Conservation (phyloP, 768 basidiomycete species). For the Lactarius tabidus region DNA sequence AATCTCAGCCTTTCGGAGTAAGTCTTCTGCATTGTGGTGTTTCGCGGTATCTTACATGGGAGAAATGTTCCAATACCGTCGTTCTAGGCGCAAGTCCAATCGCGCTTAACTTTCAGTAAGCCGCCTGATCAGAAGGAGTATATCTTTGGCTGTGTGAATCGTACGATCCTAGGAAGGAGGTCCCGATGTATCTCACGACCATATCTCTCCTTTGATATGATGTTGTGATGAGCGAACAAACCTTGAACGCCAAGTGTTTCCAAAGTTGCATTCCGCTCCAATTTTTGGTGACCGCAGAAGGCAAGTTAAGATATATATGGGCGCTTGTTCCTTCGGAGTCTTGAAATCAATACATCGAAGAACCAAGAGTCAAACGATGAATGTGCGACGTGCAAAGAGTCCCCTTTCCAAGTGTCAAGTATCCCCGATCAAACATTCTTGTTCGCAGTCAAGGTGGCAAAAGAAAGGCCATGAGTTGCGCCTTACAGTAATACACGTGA, state of each 20-base stretch:
- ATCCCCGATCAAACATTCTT: neutral
- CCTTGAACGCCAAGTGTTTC: conserved; percentile 1
- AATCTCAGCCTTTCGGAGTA: neutral
- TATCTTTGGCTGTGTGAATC: conserved; percentile 17
- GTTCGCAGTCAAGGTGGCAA: neutral
- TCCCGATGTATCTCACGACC: conserved; percentile 5
- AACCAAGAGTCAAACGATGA: neutral
- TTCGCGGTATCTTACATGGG: neutral
- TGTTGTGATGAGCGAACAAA: conserved; percentile 25
- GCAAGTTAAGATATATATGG: neutral
- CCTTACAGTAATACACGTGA: neutral
- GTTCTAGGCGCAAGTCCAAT: neutral
- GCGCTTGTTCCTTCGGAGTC: neutral
- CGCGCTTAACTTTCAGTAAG: neutral
- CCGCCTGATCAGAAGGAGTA: conserved; percentile 11
- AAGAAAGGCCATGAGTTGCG: too few relatives aligned
- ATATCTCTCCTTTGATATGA: conserved; percentile 21
- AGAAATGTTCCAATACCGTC: neutral
- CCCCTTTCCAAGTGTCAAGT: neutral
- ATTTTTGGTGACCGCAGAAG: neutral
- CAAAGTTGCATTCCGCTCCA: conserved; percentile 3
- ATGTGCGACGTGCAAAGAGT: neutral
- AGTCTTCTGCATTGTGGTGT: neutral
- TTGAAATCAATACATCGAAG: conserved; percentile 1
- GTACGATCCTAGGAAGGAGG: neutral